phyloP scores from a whole-genome alignment of 2,329 filamentous ascomycete genomes.

The Coniochaeta sp. region DNA sequence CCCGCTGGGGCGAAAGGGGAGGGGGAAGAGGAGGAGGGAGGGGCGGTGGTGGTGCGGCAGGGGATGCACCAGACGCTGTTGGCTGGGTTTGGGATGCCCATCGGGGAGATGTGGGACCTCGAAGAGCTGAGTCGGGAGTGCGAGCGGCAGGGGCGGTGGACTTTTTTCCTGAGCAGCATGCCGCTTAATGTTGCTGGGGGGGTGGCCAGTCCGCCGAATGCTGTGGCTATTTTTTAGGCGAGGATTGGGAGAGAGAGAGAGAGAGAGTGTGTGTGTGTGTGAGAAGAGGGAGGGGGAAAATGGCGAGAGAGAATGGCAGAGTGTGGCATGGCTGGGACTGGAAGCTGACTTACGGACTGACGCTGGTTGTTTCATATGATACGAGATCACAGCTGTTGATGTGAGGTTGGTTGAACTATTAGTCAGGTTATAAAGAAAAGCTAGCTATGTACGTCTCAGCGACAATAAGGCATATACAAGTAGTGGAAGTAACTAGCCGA shows the following conservation, averaged over 20 bases:
- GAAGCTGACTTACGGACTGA: too few species aligned
- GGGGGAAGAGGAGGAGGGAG: conserved; percentile 28
- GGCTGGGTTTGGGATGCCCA: conserved; percentile 29
- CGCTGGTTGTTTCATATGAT: too few species aligned
- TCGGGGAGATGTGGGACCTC: conserved; percentile 25
- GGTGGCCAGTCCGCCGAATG: conserved; percentile 12
- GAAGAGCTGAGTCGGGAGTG: conserved; percentile 14
- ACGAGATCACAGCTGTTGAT: too few species aligned
- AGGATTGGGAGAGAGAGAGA: too few species aligned
- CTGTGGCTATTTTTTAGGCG: conserved; percentile 9
- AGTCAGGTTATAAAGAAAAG: neutral
- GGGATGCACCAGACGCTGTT: conserved; percentile 25
- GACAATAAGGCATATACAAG: neutral
- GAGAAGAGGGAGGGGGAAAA: too few species aligned
- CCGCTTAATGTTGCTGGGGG: conserved; percentile 11
- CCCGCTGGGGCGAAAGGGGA: conserved; percentile 8
- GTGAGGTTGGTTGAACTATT: neutral
- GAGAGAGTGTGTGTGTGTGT: too few species aligned
- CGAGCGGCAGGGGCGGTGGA: conserved; percentile 7
- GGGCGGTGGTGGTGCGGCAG: neutral
- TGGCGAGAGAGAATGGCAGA: too few species aligned
- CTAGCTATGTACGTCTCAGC: neutral
- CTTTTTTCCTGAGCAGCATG: conserved; percentile 10
- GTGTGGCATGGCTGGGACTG: too few species aligned
- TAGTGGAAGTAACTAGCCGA: neutral